Conservation (phyloP, 2,329 filamentous ascomycete genomes). For the Fusarium continuum region DNA sequence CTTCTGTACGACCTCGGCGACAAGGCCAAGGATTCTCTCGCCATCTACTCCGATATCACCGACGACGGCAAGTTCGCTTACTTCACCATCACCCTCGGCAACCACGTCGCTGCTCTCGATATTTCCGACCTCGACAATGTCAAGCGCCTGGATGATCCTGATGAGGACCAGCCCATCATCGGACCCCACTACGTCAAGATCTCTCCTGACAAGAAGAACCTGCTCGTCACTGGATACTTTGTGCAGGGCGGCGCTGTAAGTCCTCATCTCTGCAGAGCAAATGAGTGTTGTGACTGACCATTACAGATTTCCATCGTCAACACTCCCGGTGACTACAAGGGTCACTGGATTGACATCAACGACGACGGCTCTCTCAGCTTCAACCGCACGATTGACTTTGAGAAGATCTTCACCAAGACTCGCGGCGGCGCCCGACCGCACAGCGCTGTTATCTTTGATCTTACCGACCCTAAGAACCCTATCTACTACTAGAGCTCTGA, state of each 20-base stretch:
- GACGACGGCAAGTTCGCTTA: slow-evolving; percentile 67
- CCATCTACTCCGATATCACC: slow-evolving; percentile 69
- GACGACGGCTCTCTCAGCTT: slow-evolving; percentile 64
- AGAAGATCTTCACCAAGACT: slow-evolving; percentile 57
- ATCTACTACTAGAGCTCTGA: slow-evolving; percentile 53
- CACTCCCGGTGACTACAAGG: slow-evolving; percentile 69
- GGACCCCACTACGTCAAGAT: slow-evolving; percentile 73
- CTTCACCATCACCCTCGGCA: slow-evolving; percentile 67
- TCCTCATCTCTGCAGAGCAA: accelerated
- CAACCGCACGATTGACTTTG: slow-evolving; percentile 68
- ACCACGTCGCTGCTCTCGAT: slow-evolving; percentile 58
- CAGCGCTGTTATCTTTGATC: slow-evolving; percentile 64
- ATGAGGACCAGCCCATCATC: slow-evolving; percentile 66
- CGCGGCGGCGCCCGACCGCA: slow-evolving; percentile 67
- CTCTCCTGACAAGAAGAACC: slow-evolving; percentile 70
- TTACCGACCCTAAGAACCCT: slow-evolving; percentile 63
- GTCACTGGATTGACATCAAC: slow-evolving; percentile 67
- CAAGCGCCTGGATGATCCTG: slow-evolving; percentile 68
- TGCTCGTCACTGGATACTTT: slow-evolving; percentile 73
- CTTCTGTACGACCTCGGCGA: slow-evolving; percentile 66
- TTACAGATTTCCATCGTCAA: slow-evolving; percentile 64
- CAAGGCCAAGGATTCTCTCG: slow-evolving; percentile 63
- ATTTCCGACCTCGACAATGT: slow-evolving; percentile 64
- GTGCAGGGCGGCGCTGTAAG: slow-evolving; percentile 65
- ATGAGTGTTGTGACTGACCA: accelerated